A percentile compares a stretch with the other conserved stretches of the same genome.
Evolutionary conservation across 768 basidiomycete species (phyloP).

Genomic region (Tubosaeta brunneosetosa): DNA sequence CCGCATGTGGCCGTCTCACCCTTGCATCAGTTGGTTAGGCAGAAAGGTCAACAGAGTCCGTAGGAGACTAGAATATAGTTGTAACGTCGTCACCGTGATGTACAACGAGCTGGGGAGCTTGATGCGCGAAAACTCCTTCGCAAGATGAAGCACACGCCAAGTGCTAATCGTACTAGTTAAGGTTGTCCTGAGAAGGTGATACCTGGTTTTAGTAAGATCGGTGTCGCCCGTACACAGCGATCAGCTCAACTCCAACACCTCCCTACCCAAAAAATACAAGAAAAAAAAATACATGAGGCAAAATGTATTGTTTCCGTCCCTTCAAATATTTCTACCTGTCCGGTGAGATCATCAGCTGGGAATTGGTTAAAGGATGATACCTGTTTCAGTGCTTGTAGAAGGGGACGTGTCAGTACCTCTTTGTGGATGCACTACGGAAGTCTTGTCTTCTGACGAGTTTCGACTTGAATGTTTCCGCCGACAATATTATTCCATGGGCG

Average conservation of each 20-base stretch:
- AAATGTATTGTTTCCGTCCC: constrained; percentile 7
- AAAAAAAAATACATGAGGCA: neutral
- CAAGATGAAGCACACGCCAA: constrained; percentile 14
- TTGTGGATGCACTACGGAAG: constrained; percentile 31
- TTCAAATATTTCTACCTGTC: constrained; percentile 19
- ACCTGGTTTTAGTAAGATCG: neutral
- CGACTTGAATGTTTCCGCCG: constrained; percentile 26
- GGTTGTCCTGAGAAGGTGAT: constrained; percentile 13
- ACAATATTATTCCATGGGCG: constrained; percentile 14
- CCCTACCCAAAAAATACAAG: neutral
- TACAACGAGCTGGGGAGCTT: constrained; percentile 1
- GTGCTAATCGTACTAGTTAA: constrained; percentile 4
- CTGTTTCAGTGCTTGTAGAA: constrained; percentile 27
- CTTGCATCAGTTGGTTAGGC: constrained; percentile 10
- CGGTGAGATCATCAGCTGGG: constrained; percentile 24
- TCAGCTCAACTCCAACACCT: neutral
- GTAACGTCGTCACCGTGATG: constrained; percentile 15
- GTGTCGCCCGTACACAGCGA: neutral
- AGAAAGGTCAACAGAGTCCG: constrained; percentile 10
- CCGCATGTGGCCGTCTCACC: constrained; percentile 5
- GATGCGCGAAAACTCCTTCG: constrained; percentile 11
- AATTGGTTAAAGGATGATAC: constrained; percentile 23
- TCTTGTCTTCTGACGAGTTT: constrained; percentile 26
- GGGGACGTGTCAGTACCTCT: constrained; percentile 15
- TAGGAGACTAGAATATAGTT: constrained; percentile 17